Conservation (phyloP, 202 grass and related monocot genomes). For the Zoysia matrella region DNA sequence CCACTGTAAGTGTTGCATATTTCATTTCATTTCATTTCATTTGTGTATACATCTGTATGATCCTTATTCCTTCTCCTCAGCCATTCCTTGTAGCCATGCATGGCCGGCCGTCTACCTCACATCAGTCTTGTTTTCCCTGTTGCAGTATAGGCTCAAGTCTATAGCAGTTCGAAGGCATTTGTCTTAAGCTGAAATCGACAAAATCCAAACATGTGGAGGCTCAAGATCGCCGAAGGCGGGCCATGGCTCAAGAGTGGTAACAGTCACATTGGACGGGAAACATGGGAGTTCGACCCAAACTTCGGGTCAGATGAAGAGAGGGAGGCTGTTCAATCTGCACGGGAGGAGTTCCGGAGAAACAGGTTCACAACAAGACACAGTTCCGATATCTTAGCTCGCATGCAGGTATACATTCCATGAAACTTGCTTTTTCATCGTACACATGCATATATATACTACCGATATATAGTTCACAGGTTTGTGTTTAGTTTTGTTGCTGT, state of each 20-base stretch:
- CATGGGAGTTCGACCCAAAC: slow-evolving; percentile 69
- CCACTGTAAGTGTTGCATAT: too few relatives aligned
- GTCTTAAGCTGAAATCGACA: neutral
- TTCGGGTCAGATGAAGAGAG: slow-evolving; percentile 55
- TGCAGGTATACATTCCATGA: slow-evolving; percentile 53
- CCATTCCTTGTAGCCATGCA: too few relatives aligned
- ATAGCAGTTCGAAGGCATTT: neutral
- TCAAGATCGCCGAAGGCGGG: slow-evolving; percentile 67
- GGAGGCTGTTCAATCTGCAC: slow-evolving; percentile 51
- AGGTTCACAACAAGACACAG: slow-evolving; percentile 64
- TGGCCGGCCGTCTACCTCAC: too few relatives aligned
- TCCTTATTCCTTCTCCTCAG: too few relatives aligned
- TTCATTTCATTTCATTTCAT: too few relatives aligned
- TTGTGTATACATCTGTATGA: too few relatives aligned
- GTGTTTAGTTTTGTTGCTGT: too few relatives aligned
- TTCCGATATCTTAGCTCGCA: slow-evolving; percentile 71
- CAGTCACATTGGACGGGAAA: slow-evolving; percentile 62
- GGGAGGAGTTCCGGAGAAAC: slow-evolving; percentile 55
- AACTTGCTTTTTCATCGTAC: too few relatives aligned
- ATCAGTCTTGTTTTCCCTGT: too few relatives aligned
- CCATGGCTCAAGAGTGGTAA: slow-evolving; percentile 57
- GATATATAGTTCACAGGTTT: too few relatives aligned
- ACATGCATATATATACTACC: too few relatives aligned
- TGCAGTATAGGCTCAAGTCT: too few relatives aligned
- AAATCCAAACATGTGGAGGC: slow-evolving; percentile 59